Conservation (phyloP, 2,329 filamentous ascomycete genomes). For the Hypomyces rosellus region DNA sequence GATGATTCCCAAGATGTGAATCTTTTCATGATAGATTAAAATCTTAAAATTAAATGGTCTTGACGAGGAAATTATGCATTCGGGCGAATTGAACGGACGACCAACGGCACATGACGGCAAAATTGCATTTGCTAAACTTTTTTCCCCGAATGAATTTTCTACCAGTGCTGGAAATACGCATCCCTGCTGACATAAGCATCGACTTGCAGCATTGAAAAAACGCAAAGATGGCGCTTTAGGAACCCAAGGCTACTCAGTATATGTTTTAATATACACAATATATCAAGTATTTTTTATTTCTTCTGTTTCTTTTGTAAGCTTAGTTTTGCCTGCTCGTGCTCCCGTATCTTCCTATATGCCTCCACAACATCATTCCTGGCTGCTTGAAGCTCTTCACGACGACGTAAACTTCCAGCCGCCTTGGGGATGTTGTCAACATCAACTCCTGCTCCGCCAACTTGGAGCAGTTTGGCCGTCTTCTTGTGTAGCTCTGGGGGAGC, state of each 20-base stretch:
- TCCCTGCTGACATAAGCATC: background rate
- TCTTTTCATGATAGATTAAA: constrained; percentile 22
- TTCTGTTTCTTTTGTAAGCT: constrained; percentile 8
- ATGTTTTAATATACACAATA: background rate
- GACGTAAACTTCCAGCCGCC: constrained; percentile 32
- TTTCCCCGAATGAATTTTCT: background rate
- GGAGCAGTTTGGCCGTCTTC: constrained; percentile 27
- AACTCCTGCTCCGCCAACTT: constrained; percentile 26
- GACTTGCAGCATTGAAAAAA: background rate
- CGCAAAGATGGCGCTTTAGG: background rate
- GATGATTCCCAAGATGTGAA: constrained; percentile 7
- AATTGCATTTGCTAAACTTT: background rate
- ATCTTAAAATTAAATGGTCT: constrained; percentile 17
- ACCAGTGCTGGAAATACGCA: background rate
- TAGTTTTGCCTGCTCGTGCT: constrained; percentile 32
- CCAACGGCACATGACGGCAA: constrained; percentile 9
- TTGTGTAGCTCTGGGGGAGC: constrained; percentile 70
- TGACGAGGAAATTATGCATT: constrained; percentile 13
- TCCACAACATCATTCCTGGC: constrained; percentile 31
- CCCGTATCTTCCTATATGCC: constrained; percentile 32
- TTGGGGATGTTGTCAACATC: constrained; percentile 33
- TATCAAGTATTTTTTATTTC: background rate
- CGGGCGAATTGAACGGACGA: constrained; percentile 25
- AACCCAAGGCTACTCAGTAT: background rate
- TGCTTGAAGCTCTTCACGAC: constrained; percentile 33